Conservation (phyloP, 2,329 filamentous ascomycete species). For the Tolypocladium album region DNA sequence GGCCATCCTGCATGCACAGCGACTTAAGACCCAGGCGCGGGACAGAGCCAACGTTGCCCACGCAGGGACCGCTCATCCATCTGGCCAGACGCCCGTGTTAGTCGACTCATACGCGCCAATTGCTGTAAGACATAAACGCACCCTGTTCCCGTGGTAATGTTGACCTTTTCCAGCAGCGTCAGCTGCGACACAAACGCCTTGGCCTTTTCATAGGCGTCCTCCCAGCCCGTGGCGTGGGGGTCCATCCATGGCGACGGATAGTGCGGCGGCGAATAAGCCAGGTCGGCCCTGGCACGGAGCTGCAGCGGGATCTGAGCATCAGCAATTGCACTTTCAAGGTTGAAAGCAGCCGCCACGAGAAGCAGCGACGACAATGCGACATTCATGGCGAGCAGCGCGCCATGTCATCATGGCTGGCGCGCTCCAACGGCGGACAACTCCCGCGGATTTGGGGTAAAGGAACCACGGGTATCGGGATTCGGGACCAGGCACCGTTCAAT, state of each 20-base stretch:
- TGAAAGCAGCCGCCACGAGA: background rate
- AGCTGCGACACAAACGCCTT: slow-evolving; percentile 71
- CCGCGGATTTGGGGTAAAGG: background rate
- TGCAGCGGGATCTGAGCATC: slow-evolving; percentile 11
- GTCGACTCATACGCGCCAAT: background rate
- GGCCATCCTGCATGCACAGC: slow-evolving; percentile 81
- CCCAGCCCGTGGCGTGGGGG: slow-evolving; percentile 61
- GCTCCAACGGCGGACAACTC: background rate
- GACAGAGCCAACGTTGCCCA: slow-evolving; percentile 64
- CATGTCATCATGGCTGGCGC: background rate
- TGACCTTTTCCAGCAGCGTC: slow-evolving; percentile 84
- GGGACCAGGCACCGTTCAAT: background rate
- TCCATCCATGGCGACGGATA: slow-evolving; percentile 87
- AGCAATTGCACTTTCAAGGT: slow-evolving; percentile 8
- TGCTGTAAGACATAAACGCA: slow-evolving; percentile 31
- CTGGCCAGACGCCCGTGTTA: slow-evolving; percentile 9
- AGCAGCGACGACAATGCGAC: slow-evolving; percentile 3
- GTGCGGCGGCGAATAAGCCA: slow-evolving; percentile 42
- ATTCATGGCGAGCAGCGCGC: background rate
- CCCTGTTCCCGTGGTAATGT: slow-evolving; percentile 84
- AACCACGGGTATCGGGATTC: background rate
- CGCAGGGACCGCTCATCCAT: slow-evolving; percentile 54
- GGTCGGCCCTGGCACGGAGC: slow-evolving; percentile 7
- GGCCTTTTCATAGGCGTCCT: slow-evolving; percentile 64
- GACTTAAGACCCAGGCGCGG: slow-evolving; percentile 59